Base-by-base conservation (phyloP, 169 alveolate genomes). In the Fabrea salina region DNA sequence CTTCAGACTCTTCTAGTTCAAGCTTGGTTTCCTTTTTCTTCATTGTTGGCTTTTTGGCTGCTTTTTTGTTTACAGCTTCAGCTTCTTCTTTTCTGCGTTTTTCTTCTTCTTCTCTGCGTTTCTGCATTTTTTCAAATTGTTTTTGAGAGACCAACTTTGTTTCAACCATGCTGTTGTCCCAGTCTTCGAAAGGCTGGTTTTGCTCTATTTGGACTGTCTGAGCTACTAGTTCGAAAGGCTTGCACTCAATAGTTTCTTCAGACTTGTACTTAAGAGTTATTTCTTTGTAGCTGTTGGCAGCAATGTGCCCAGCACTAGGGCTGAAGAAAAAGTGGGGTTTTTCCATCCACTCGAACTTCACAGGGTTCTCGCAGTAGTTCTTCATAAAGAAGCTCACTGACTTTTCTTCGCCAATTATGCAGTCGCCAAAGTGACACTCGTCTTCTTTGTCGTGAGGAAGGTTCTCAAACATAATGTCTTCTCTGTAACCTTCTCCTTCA, bases 381-480 rank as follows among this genome's bases (percentile, higher is more conserved):
- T 82, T 83, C 35, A 95, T 58, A 3, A 75, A 77, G 70, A 94
- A 91, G 7, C 83, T 80, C 8, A 90, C 85, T 40, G 82, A 37
- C 53, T 91, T 92, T 61, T 89, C 86, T 44, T 86, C 74, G 53
- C 93, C 92, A 4, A 94, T 91, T 25, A 95, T 89, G 54, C 95
- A 92, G 68, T 94, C 97, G 47, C 98, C 98, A 54, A 96, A 91
- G 76, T 83, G 83, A 19, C 93, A 82, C 87, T 87, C 93, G 22
- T 90, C 96, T 66, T 91, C 95, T 19, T 70, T 54, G 22, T 86
- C 93, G 54, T 89, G 83, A 3, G 93, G 90, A 30, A 94, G 85
- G 44, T 89, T 87, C 72, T 91, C 96, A 58, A 90, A 89, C 35
- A 91, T 88, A 19, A 94, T 88, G 49, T 90, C 92, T 75, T 94